phyloP scores from a whole-genome alignment of 2,329 filamentous ascomycete genomes.

The Malbranchea zuffiana region DNA sequence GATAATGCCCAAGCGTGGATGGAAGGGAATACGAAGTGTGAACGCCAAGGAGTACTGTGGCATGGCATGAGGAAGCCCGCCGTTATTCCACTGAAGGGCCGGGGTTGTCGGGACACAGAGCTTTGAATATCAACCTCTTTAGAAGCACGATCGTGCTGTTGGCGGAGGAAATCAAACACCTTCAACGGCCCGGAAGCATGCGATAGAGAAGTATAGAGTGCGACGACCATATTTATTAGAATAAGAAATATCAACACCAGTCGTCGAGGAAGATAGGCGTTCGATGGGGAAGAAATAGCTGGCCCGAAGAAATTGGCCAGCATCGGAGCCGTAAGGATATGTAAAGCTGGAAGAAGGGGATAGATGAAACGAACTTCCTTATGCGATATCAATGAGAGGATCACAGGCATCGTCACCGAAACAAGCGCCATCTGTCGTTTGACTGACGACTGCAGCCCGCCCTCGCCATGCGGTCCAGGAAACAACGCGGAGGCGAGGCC shows the following conservation, averaged over 20 bases:
- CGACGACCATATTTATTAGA: slow-evolving; percentile 57
- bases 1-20: slow-evolving; percentile 74
- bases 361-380: slow-evolving; percentile 98
- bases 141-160: slow-evolving; percentile 52
- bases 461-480: slow-evolving; percentile 22
- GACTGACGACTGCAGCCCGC: slow-evolving; percentile 23
- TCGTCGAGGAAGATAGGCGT: slow-evolving; percentile 35
- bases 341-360: slow-evolving; percentile 76
- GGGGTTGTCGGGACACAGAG: slow-evolving; percentile 9
- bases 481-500: slow-evolving; percentile 49
- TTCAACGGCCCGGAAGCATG: slow-evolving; percentile 73
- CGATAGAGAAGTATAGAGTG: slow-evolving; percentile 59
- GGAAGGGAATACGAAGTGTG: slow-evolving; percentile 63
- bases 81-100: slow-evolving; percentile 33
- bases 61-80: slow-evolving; percentile 86
- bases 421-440: slow-evolving; percentile 48
- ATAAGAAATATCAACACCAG: slow-evolving; percentile 49
- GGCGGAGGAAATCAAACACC: slow-evolving; percentile 65
- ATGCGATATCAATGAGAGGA: slow-evolving; percentile 72
- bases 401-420: slow-evolving; percentile 48
- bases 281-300: slow-evolving; percentile 25
- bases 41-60: slow-evolving; percentile 91
- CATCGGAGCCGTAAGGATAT: slow-evolving; percentile 63
- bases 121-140: slow-evolving; percentile 21
- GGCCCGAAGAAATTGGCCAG: slow-evolving; percentile 54